A percentile compares a stretch with the other conserved stretches of the same genome.
phyloP scores from a whole-genome alignment of 208 protist species.

The Angomonas deanei region DNA sequence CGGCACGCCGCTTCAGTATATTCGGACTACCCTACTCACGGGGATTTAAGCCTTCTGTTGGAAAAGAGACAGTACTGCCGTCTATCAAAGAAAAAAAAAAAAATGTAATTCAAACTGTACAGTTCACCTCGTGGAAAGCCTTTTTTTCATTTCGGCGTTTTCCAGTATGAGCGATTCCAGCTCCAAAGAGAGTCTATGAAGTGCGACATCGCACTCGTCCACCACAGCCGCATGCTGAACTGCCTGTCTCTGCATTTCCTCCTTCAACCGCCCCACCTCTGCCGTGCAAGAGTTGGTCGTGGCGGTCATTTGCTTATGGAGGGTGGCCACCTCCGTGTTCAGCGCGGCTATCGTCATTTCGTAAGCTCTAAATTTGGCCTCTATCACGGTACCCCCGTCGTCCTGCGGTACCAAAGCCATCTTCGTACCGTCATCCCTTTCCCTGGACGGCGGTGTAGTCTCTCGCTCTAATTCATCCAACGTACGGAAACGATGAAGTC shows the following conservation, averaged over 20 bases:
- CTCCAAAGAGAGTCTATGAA: conserved; percentile 47
- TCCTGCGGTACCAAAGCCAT: background rate
- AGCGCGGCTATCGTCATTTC: conserved; percentile 1
- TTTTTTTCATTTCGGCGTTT: conserved; percentile 59
- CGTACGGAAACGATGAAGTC: background rate
- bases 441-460: too few species aligned
- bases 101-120: too few species aligned
- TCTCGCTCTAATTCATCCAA: too few species aligned
- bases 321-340: background rate
- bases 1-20: too few species aligned
- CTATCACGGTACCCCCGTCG: background rate
- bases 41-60: too few species aligned
- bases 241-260: conserved; percentile 1
- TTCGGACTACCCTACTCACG: too few species aligned
- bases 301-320: background rate
- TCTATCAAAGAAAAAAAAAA: too few species aligned
- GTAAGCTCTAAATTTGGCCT: background rate
- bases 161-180: conserved; percentile 60
- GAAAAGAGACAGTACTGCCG: too few species aligned
- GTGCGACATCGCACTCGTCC: conserved; percentile 51
- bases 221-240: conserved; percentile 21
- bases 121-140: too few species aligned
- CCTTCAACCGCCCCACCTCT: background rate
- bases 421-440: too few species aligned
- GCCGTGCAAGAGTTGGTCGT: background rate